These are phyloP conservation scores for Plasmodium inui DNA, from an alignment of 169 alveolate species.

Conservation along the genomic window DNA sequence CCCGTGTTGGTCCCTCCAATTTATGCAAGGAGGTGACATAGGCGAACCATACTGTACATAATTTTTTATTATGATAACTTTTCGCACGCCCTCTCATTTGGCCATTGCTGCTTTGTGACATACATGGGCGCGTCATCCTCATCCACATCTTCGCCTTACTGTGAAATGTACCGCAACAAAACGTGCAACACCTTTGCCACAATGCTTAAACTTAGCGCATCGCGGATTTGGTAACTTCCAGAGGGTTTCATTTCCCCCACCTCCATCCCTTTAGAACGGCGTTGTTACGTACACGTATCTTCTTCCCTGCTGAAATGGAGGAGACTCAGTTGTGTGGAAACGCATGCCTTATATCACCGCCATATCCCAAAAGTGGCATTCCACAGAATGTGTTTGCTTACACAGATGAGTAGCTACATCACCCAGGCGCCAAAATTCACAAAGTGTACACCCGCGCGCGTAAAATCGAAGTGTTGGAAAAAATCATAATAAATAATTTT, in stretches of 20 bases:
- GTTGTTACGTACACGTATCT: not conserved
- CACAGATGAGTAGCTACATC: not conserved
- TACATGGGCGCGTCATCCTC: not conserved
- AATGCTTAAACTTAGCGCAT: not conserved
- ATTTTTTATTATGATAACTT: not conserved
- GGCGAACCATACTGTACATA: not conserved
- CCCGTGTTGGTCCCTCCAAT: not conserved
- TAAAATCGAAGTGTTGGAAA: not conserved
- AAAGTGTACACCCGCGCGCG: not conserved
- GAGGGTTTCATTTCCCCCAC: not conserved
- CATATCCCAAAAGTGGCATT: not conserved
- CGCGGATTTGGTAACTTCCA: not conserved
- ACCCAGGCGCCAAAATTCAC: not conserved
- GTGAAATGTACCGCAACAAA: not conserved
- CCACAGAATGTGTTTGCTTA: not conserved
- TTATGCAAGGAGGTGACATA: not conserved
- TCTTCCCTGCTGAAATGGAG: not conserved
- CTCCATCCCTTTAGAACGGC: not conserved
- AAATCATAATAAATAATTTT: constrained; percentile 21
- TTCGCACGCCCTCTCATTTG: not conserved
- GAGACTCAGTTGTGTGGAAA: not conserved
- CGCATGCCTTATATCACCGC: not conserved
- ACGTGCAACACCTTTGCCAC: not conserved
- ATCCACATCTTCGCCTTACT: not conserved
- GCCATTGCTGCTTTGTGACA: not conserved